A percentile compares a stretch with the other conserved stretches of the same genome.
phyloP scores from a whole-genome alignment of 768 basidiomycete species.

The Termitomyces sp. region DNA sequence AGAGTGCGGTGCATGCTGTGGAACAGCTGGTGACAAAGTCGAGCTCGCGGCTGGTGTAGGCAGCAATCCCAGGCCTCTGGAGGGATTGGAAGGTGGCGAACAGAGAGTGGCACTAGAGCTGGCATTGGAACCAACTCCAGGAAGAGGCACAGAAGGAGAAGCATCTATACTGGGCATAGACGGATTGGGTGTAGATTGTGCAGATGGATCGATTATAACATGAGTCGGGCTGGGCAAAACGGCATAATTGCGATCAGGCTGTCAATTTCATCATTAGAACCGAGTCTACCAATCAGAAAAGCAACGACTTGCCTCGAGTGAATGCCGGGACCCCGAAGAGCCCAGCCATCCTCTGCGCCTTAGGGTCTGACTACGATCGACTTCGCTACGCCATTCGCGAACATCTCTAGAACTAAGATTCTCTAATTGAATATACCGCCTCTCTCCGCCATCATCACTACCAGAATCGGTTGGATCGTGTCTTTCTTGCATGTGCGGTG shows the following conservation, averaged over 20 bases:
- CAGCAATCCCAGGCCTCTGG: not conserved
- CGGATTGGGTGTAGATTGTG: slow-evolving; percentile 20
- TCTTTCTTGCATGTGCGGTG: slow-evolving; percentile 15
- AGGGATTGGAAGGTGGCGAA: slow-evolving; percentile 8
- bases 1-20: slow-evolving; percentile 11
- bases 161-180: slow-evolving; percentile 17
- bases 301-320: slow-evolving; percentile 39
- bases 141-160: slow-evolving; percentile 14
- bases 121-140: slow-evolving; percentile 3
- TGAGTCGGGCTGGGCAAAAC: slow-evolving; percentile 43
- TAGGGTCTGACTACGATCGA: slow-evolving; percentile 24
- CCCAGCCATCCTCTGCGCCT: slow-evolving; percentile 25
- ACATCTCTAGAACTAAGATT: slow-evolving; percentile 45
- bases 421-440: slow-evolving; percentile 40
- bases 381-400: slow-evolving; percentile 45
- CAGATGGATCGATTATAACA: slow-evolving; percentile 32
- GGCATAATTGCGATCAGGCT: slow-evolving; percentile 14
- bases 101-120: slow-evolving; percentile 13
- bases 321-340: slow-evolving; percentile 15
- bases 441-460: slow-evolving; percentile 14
- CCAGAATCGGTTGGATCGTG: slow-evolving; percentile 14
- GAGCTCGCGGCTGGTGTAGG: slow-evolving; percentile 11
- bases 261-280: not conserved
- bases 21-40: slow-evolving; percentile 8
- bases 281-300: not conserved